Evolutionary conservation across 352 stramenopile genomes (phyloP), one percentile per base, ranked within the genome.

Genomic region (Phytophthora citricola): DNA sequence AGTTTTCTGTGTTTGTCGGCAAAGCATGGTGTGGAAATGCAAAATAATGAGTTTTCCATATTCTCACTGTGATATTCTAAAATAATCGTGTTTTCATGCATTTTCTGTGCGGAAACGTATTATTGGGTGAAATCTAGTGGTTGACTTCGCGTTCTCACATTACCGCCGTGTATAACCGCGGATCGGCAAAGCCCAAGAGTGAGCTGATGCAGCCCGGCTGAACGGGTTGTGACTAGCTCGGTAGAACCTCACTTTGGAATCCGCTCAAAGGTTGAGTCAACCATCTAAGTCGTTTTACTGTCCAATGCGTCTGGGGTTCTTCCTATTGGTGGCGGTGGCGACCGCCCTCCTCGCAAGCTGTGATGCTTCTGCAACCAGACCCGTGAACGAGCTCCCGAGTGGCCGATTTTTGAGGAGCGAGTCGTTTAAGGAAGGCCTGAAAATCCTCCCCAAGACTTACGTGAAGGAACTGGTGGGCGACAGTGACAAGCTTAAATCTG

Each of bases 321-420:
- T 67, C 29, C n/a, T 66, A 24, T 22, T 66, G 48, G 50, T 49
- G 24, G 41, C 12, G 27, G 32, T 29, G 14, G 14, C 17, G 17
- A 20, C 17, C 27, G 39, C 22, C 31, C 34, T 57, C 17, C 10
- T 63, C 34, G 41, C 51, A 15, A 63, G 26, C 36, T 54, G 44
- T 26, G 29, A 63, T 46, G 59, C 29, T 17, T 31, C 27, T 14
- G 32, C 40, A 24, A 38, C 17, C 4, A 9, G n/a, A 11, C 1
- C 26, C 15, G 17, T n/a, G 48, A 59, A 41, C 36, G 1, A 40
- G 7, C 14, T 10, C 5, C 5, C 49, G 1, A 55, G 6, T 36
- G 14, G 29, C 1, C 40, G 24, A 3, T 15, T 48, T 17, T n/a
- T 67, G 24, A 41, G 49, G 12, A 14, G n/a, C 4, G 40, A 32